Evolutionary conservation across 2,329 filamentous ascomycete species (phyloP), one percentile per base, ranked within the genome.

Genomic region (Hymenoscyphus albidus): DNA sequence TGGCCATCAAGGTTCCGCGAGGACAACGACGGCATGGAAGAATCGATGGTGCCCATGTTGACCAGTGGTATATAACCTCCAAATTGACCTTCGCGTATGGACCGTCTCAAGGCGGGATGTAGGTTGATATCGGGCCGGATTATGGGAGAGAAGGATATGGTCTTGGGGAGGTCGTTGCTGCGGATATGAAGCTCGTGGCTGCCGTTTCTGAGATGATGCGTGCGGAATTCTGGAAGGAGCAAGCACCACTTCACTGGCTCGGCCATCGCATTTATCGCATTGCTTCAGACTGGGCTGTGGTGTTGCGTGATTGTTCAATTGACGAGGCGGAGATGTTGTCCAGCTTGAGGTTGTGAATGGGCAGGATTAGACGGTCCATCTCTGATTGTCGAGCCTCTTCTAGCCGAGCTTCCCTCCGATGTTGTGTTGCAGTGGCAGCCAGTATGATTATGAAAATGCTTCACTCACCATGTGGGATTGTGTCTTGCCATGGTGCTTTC

Each of bases 401-500:
- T 27, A 51, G 18, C 48, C 48, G 48, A 51, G 4, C 22, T 27
- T 51, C n/a, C 22, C n/a, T 22, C 44, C 10, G 32, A 22, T 51
- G 44, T 48, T 48, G 7, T 22, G 48, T 51, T 51, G 48, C 48
- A 22, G 22, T 14, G 9, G 18, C 1, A 32, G 27, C 31, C 27
- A 42, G 40, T 22, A 22, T 22, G 22, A 22, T 22, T 39, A 44
- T 27, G 48, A 39, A 62, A 68, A 51, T 58, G 55, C 62, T 64
- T 35, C n/a, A 88, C 90, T 86, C 80, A 90, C 90, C 87, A 93
- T 91, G 80, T 93, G 90, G 67, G 89, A 92, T 78, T 90, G 89
- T 72, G 89, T 90, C 85, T 93, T 93, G 80, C 90, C 90, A 78
- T 93, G 90, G 77, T 92, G 91, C 77, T 88, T 87, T 72, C 83